Conservation (phyloP, 495 filamentous ascomycete genomes). For the Wilcoxina mikolae region DNA sequence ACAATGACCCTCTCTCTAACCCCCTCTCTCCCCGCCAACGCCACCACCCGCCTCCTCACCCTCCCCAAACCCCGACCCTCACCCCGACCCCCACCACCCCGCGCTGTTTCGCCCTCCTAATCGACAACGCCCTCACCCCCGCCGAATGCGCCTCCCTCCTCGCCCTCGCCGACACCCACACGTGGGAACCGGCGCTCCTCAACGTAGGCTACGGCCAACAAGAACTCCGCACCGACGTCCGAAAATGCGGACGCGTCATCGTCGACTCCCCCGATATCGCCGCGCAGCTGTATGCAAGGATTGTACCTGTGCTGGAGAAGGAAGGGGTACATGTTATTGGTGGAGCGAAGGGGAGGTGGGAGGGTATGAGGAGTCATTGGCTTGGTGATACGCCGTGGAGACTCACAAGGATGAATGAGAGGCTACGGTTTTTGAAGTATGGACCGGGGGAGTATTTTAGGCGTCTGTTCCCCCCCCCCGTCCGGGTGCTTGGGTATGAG, state of each 20-base stretch:
- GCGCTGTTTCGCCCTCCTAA: conserved; percentile 28
- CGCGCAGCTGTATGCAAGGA: conserved; percentile 37
- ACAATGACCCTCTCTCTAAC: no score
- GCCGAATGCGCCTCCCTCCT: conserved; percentile 32
- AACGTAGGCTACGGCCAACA: conserved; percentile 41
- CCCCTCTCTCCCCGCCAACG: not conserved
- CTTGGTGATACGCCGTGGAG: not conserved
- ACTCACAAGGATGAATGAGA: conserved; percentile 45
- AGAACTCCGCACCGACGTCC: conserved; percentile 33
- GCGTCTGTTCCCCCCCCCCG: conserved; percentile 31
- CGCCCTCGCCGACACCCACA: conserved; percentile 26
- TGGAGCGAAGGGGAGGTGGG: conserved; percentile 4
- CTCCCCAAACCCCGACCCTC: not conserved
- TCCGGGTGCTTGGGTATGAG: not conserved
- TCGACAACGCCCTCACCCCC: conserved; percentile 31
- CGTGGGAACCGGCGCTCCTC: conserved; percentile 41
- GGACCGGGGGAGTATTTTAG: conserved; percentile 60
- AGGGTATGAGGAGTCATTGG: not conserved
- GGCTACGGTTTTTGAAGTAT: conserved; percentile 70
- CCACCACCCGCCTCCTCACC: not conserved
- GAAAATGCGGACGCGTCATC: conserved; percentile 49
- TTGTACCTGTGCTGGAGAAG: conserved; percentile 37
- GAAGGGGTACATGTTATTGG: conserved; percentile 1
- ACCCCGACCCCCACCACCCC: not conserved
- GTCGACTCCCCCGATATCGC: conserved; percentile 39